phyloP scores from a whole-genome alignment of 495 filamentous ascomycete species.

The Elaphomyces granulatus region DNA sequence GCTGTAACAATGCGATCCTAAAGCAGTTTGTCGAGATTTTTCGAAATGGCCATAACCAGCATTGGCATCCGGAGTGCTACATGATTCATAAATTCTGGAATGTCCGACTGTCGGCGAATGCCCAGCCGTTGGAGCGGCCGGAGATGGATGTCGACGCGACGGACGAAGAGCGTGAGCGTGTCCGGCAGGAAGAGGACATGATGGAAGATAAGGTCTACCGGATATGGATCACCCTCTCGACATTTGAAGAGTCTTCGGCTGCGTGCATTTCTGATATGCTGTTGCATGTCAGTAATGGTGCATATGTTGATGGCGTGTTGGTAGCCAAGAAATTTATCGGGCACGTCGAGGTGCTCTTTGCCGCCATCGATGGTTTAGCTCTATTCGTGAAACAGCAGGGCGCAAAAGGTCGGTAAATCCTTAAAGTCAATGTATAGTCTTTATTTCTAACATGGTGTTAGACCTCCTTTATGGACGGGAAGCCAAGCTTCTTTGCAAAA shows the following conservation, averaged over 20 bases:
- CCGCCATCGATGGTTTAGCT: constrained; percentile 75
- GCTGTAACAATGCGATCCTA: constrained; percentile 93
- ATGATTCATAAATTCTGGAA: constrained; percentile 99
- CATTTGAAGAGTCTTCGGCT: constrained; percentile 94
- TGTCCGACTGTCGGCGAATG: constrained; percentile 59
- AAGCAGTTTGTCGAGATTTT: constrained; percentile 99
- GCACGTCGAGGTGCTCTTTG: constrained; percentile 89
- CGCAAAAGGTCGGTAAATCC: constrained; percentile 49
- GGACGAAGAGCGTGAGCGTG: constrained; percentile 55
- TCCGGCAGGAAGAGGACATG: constrained; percentile 74
- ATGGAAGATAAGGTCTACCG: constrained; percentile 97
- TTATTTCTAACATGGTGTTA: constrained; percentile 21
- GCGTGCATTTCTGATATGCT: constrained; percentile 99
- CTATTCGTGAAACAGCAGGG: constrained; percentile 49
- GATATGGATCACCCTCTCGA: constrained; percentile 95
- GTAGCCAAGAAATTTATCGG: constrained; percentile 95
- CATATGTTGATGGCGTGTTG: constrained; percentile 86
- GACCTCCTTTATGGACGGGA: constrained; percentile 85
- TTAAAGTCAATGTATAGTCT: neutral
- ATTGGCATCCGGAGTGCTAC: constrained; percentile 99
- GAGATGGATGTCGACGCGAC: constrained; percentile 47
- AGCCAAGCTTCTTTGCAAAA: constrained; percentile 96
- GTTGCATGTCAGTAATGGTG: constrained; percentile 95
- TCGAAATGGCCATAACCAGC: constrained; percentile 92
- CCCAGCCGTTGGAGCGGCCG: constrained; percentile 34